Evolutionary conservation across 371 early-diverging fungal genomes (phyloP).

Genomic region (Mortierella sp.): DNA sequence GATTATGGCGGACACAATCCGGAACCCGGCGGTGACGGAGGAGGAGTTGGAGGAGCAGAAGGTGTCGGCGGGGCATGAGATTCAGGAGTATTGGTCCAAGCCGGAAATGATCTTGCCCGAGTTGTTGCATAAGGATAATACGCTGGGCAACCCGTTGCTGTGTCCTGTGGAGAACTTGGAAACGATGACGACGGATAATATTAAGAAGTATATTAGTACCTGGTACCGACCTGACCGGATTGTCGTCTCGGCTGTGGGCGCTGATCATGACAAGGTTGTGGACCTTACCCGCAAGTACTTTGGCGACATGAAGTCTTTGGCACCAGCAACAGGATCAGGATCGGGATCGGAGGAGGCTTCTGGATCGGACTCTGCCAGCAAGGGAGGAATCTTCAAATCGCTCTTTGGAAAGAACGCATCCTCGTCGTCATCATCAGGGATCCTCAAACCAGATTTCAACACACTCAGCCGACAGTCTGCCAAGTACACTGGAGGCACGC

Average conservation of each 20-base stretch:
- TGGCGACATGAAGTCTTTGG: constrained; percentile 64
- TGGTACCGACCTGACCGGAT: constrained; percentile 94
- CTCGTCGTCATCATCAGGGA: constrained; percentile 4
- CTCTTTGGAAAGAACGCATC: constrained; percentile 38
- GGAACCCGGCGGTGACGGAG: constrained; percentile 75
- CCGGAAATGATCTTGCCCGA: constrained; percentile 92
- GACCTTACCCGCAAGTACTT: constrained; percentile 77
- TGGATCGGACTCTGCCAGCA: neutral
- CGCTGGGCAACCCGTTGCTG: constrained; percentile 89
- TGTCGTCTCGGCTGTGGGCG: constrained; percentile 92
- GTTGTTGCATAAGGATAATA: constrained; percentile 83
- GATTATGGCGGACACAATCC: constrained; percentile 86
- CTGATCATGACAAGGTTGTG: constrained; percentile 86
- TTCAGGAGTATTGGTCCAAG: constrained; percentile 86
- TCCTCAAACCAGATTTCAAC: constrained; percentile 26
- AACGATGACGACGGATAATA: constrained; percentile 74
- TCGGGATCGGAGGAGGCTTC: constrained; percentile 19
- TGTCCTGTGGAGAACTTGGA: constrained; percentile 79
- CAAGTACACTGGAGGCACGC: constrained; percentile 88
- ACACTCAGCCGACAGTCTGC: constrained; percentile 59
- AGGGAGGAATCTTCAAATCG: constrained; percentile 42
- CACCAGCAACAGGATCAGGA: constrained; percentile 15
- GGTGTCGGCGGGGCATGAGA: constrained; percentile 87
- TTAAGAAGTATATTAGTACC: constrained; percentile 77
- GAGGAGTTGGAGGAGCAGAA: constrained; percentile 89